phyloP scores from a whole-genome alignment of 2,329 filamentous ascomycete species.

The Colletotrichum gigasporum region DNA sequence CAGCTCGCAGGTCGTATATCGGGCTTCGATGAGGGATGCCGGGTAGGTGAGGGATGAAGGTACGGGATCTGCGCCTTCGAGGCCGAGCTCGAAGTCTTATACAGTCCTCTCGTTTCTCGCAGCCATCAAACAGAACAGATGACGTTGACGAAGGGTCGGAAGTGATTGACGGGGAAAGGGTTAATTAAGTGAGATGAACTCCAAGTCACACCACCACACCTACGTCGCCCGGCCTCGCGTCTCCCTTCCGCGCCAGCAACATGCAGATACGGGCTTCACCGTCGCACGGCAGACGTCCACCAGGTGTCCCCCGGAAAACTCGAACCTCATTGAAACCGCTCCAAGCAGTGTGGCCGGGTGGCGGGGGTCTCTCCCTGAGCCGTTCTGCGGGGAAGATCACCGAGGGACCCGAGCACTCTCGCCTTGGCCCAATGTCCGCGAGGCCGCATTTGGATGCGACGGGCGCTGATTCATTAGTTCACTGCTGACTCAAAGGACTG shows the following conservation, averaged over 20 bases:
- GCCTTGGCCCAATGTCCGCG: not conserved
- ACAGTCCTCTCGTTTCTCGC: not conserved
- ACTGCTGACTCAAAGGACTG: not conserved
- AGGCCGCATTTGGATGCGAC: not conserved
- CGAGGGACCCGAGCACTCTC: not conserved
- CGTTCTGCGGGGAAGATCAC: constrained; percentile 15
- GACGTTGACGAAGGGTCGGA: not conserved
- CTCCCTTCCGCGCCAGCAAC: not conserved
- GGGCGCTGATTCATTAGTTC: not conserved
- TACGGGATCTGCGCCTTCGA: not conserved
- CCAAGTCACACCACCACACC: not conserved
- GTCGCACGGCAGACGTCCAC: not conserved
- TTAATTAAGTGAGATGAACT: constrained; percentile 29
- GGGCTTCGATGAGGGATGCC: not conserved
- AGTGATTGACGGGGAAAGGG: not conserved
- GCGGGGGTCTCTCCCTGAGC: constrained; percentile 1
- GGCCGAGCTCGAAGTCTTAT: constrained; percentile 20
- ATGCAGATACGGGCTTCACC: not conserved
- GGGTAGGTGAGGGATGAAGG: not conserved
- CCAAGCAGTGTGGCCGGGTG: not conserved
- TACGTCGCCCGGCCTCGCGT: not conserved
- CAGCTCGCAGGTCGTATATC: constrained; percentile 6
- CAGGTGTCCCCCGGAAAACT: constrained; percentile 19
- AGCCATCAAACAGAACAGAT: not conserved
- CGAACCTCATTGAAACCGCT: constrained; percentile 25